These are phyloP conservation scores for Globisporangium spinosum DNA, from an alignment of 352 stramenopile species.

Conservation along the genomic window DNA sequence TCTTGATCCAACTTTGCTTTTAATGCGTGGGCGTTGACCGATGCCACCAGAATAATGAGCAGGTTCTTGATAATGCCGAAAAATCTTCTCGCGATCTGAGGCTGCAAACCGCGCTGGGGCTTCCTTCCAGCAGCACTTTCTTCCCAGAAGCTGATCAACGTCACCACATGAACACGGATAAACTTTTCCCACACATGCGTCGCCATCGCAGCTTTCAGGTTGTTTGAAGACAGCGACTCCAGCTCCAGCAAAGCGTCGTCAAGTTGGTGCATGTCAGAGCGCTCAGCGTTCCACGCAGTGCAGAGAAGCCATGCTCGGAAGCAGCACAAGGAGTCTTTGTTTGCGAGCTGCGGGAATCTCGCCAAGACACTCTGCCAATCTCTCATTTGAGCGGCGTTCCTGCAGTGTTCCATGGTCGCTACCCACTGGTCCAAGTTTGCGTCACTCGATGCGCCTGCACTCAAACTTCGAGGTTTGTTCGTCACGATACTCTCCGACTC, in stretches of 20 bases:
- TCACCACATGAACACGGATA: conserved; percentile 76
- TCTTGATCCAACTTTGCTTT: background rate
- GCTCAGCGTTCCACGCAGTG: conserved; percentile 74
- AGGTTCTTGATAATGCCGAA: conserved; percentile 73
- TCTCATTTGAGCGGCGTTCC: conserved; percentile 61
- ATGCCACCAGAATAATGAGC: conserved; percentile 37
- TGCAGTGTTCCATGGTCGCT: conserved; percentile 55
- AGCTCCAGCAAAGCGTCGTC: conserved; percentile 69
- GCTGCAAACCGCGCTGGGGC: conserved; percentile 65
- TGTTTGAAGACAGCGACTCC: conserved; percentile 34
- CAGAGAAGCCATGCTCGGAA: conserved; percentile 66
- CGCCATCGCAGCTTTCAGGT: conserved; percentile 57
- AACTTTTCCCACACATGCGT: conserved; percentile 80
- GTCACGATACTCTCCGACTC: conserved; percentile 39
- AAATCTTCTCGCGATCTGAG: conserved; percentile 70
- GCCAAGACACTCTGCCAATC: conserved; percentile 52
- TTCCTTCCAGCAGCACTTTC: conserved; percentile 66
- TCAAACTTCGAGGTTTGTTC: conserved; percentile 19
- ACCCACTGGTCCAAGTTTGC: conserved; percentile 51
- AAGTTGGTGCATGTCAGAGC: conserved; percentile 82
- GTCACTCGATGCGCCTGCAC: conserved; percentile 13
- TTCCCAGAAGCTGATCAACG: conserved; percentile 80
- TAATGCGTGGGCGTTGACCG: conserved; percentile 24
- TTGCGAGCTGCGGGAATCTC: conserved; percentile 58
- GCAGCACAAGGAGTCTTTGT: conserved; percentile 55